These are phyloP conservation scores for Pseudogymnoascus sp. DNA, from an alignment of 2,329 filamentous ascomycete species.

Conservation along the genomic window DNA sequence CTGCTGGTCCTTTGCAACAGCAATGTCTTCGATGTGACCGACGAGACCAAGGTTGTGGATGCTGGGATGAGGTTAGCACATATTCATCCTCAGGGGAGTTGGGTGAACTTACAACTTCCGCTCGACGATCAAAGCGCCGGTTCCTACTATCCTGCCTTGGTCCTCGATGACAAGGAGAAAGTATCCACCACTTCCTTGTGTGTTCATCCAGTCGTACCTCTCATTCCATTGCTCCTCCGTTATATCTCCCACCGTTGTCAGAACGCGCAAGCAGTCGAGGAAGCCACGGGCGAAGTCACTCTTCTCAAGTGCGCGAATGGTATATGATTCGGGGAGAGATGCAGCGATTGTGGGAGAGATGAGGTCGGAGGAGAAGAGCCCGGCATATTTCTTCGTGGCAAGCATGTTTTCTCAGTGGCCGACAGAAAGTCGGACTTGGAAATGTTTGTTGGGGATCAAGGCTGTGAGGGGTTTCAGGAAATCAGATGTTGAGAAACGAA, in stretches of 20 bases:
- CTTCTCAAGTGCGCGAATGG: conserved; percentile 68
- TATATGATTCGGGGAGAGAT: conserved; percentile 72
- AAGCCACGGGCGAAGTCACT: conserved; percentile 76
- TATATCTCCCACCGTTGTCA: conserved; percentile 88
- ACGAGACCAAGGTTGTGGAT: conserved; percentile 76
- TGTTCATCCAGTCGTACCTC: conserved; percentile 71
- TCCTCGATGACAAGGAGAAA: conserved; percentile 82
- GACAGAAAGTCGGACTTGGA: background rate
- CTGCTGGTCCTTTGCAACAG: conserved; percentile 88
- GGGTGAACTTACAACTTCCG: conserved; percentile 67
- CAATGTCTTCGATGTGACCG: conserved; percentile 96
- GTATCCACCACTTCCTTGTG: conserved; percentile 62
- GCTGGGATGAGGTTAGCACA: conserved; percentile 34
- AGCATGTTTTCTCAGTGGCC: background rate
- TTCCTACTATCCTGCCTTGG: conserved; percentile 62
- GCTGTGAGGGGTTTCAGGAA: background rate
- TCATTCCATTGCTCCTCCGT: conserved; percentile 62
- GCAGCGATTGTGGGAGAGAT: conserved; percentile 68
- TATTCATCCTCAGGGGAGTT: background rate
- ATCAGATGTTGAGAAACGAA: background rate
- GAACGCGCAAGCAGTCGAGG: conserved; percentile 80
- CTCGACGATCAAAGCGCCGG: conserved; percentile 84
- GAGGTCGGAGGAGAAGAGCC: conserved; percentile 69
- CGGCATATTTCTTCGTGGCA: conserved; percentile 27
- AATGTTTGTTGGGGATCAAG: background rate